Evolutionary conservation across 306 rosid genomes (phyloP).

Genomic region (Hippophae rhamnoides): DNA sequence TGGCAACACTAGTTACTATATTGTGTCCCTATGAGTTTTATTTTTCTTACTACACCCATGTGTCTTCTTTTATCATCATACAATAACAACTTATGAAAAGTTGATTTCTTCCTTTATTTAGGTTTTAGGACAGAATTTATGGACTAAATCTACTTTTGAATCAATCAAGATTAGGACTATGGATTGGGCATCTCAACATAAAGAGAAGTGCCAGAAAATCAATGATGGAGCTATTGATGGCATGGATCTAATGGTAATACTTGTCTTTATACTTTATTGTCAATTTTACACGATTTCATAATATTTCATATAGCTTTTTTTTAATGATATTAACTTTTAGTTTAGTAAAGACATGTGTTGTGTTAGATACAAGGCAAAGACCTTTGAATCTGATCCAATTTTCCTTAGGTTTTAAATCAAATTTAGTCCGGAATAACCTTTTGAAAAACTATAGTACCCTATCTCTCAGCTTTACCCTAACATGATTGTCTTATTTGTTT

Average conservation of each 20-base stretch:
- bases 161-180: not conserved
- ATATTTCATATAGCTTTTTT: not conserved
- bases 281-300: not conserved
- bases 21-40: slow-evolving; percentile 69
- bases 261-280: slow-evolving; percentile 1
- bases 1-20: slow-evolving; percentile 77
- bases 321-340: too few relatives aligned
- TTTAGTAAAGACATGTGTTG: too few relatives aligned
- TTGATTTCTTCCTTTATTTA: slow-evolving; percentile 7
- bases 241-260: slow-evolving; percentile 18
- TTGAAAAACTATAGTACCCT: slow-evolving; percentile 20
- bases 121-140: slow-evolving; percentile 78
- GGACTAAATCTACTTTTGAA: slow-evolving; percentile 47
- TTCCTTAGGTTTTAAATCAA: too few relatives aligned
- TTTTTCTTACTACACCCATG: not conserved
- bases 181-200: too few relatives aligned
- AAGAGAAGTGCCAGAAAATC: too few relatives aligned
- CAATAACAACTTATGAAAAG: not conserved
- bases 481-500: slow-evolving; percentile 47
- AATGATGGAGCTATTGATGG: too few relatives aligned
- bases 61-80: too few relatives aligned
- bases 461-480: not conserved
- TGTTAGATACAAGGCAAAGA: too few relatives aligned
- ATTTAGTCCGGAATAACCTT: slow-evolving; percentile 17
- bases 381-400: too few relatives aligned